These are phyloP conservation scores for Ophiostoma fasciatum DNA, from an alignment of 2,329 filamentous ascomycete species.

Conservation along the genomic window DNA sequence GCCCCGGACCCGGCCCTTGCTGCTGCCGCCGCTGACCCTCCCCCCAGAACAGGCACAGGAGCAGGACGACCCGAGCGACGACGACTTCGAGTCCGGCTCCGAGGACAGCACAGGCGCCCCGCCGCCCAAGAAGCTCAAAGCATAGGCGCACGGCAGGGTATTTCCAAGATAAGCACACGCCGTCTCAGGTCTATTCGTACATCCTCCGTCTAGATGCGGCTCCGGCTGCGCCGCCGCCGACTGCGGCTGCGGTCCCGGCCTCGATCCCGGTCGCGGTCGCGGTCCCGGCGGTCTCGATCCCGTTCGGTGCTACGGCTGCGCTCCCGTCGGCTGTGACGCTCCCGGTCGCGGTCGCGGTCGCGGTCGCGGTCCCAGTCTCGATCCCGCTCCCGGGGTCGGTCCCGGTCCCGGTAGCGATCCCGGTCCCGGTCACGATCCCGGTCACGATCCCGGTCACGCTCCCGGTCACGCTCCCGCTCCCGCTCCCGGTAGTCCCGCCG, in stretches of 20 bases:
- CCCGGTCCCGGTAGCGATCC: conserved; percentile 9
- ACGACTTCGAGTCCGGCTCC: conserved; percentile 52
- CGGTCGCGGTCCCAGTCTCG: conserved; percentile 14
- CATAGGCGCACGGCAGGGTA: conserved; percentile 14
- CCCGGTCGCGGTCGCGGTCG: conserved; percentile 21
- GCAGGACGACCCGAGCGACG: conserved; percentile 48
- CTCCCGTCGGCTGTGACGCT: conserved; percentile 17
- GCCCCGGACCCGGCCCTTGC: too few relatives aligned
- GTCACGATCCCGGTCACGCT: conserved; percentile 9
- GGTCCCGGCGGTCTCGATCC: conserved; percentile 15
- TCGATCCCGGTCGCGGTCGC: conserved; percentile 18
- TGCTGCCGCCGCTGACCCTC: conserved; percentile 5
- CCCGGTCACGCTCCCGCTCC: conserved; percentile 15
- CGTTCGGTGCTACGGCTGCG: conserved; percentile 21
- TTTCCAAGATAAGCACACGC: too few relatives aligned
- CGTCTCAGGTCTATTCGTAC: too few relatives aligned
- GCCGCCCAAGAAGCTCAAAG: conserved; percentile 28
- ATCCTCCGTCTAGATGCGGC: too few relatives aligned
- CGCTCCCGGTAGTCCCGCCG: conserved; percentile 15
- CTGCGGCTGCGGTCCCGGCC: conserved; percentile 15
- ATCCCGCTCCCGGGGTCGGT: too few relatives aligned
- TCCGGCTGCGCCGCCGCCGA: conserved; percentile 5
- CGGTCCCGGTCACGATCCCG: conserved; percentile 9
- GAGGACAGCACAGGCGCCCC: conserved; percentile 37
- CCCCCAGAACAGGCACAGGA: conserved; percentile 55